Conservation (phyloP, 345 rosid species). For the Clarkia xantiana region DNA sequence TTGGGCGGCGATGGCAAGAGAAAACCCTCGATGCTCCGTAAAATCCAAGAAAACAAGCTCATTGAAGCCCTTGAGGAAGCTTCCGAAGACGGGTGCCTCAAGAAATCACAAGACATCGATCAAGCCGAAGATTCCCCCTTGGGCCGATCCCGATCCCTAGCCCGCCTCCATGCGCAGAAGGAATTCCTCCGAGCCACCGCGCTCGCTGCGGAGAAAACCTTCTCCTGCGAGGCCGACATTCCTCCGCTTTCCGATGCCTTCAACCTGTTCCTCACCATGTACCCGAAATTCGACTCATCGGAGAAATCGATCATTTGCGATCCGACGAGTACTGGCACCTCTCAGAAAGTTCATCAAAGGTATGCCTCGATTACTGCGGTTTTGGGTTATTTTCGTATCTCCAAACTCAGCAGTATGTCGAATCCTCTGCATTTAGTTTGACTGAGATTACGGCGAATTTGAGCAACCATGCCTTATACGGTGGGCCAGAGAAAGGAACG, state of each 20-base stretch:
- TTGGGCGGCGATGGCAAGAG: constrained; percentile 27
- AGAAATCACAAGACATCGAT: constrained; percentile 63
- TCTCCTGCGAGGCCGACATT: constrained; percentile 35
- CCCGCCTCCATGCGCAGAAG: constrained; percentile 68
- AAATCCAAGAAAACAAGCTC: constrained; percentile 58
- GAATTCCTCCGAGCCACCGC: constrained; percentile 71
- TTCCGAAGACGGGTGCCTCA: constrained; percentile 66
- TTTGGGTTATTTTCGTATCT: constrained; percentile 68
- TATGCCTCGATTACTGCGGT: constrained; percentile 92
- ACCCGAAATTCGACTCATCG: constrained; percentile 60
- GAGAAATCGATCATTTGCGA: constrained; percentile 62
- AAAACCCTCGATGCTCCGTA: constrained; percentile 41
- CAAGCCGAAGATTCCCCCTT: constrained; percentile 31
- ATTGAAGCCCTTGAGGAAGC: constrained; percentile 86
- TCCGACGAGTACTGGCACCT: constrained; percentile 56
- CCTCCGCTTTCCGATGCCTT: constrained; percentile 51
- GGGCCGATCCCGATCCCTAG: constrained; percentile 72
- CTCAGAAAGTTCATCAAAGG: constrained; percentile 42
- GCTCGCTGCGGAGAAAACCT: constrained; percentile 43
- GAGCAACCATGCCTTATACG: constrained; percentile 71
- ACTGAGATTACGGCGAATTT: constrained; percentile 79
- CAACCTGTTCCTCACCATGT: constrained; percentile 63
- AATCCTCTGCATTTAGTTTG: constrained; percentile 57
- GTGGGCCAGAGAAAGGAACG: constrained; percentile 71
- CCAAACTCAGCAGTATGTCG: constrained; percentile 60